These are phyloP conservation scores for Ambrosia hybrid DNA, from an alignment of 140 eudicot genomes.

Conservation along the genomic window DNA sequence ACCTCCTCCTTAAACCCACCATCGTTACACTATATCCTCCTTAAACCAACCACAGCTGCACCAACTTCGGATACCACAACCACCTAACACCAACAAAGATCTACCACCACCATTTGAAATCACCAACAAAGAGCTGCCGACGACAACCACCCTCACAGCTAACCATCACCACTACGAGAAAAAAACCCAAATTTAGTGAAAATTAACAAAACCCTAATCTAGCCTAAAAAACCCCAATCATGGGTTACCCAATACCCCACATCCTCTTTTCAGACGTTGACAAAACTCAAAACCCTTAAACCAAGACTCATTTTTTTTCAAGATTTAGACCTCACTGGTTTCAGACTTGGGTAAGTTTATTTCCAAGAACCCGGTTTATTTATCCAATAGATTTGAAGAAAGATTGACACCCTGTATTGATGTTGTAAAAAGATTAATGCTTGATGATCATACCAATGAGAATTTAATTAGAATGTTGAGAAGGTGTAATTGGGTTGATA, in stretches of 20 bases:
- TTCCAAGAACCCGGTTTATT: slow-evolving; percentile 29
- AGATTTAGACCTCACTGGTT: slow-evolving; percentile 40
- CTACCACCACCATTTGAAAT: too few relatives aligned
- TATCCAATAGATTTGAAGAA: slow-evolving; percentile 35
- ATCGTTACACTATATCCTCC: too few relatives aligned
- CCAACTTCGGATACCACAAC: too few relatives aligned
- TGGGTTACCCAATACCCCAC: slow-evolving; percentile 27
- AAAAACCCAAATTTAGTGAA: too few relatives aligned
- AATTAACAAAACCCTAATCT: too few relatives aligned
- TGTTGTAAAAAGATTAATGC: slow-evolving; percentile 27
- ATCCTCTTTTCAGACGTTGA: slow-evolving; percentile 38
- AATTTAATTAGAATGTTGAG: slow-evolving; percentile 26
- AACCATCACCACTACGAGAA: too few relatives aligned
- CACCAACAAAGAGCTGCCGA: too few relatives aligned
- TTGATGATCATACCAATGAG: slow-evolving; percentile 22
- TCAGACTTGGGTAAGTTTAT: slow-evolving; percentile 36
- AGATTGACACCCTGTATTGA: slow-evolving; percentile 36
- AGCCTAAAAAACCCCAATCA: not conserved
- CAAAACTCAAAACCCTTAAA: slow-evolving; percentile 14
- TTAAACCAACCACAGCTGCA: too few relatives aligned
- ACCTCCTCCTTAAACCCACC: too few relatives aligned
- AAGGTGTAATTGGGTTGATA: slow-evolving; percentile 29
- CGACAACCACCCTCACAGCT: too few relatives aligned
- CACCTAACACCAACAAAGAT: too few relatives aligned
- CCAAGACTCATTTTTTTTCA: slow-evolving; percentile 43